Evolutionary conservation across 768 basidiomycete genomes (phyloP), one percentile per base, ranked within the genome.

Genomic region (Calocybe cyanea): DNA sequence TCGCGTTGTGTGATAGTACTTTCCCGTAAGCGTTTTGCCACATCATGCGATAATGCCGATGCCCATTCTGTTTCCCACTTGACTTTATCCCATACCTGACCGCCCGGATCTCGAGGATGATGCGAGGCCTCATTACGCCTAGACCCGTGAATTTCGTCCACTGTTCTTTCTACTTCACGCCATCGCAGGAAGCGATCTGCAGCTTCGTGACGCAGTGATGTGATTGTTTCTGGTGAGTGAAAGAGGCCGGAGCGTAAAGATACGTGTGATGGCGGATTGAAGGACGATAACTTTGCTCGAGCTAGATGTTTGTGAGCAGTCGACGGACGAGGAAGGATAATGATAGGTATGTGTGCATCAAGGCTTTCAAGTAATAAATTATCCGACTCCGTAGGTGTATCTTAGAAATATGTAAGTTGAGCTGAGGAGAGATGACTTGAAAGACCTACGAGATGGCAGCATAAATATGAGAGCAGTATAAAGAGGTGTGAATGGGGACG

Each of bases 1-100:
- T 46, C 49, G 34, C 53, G 48, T 31, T 54, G 45, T 2, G 61
- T 63, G 21, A 64, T 42, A 0, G 61, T 63, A 6, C 66, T 66
- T 36, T 77, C 69, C 23, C 77, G 70, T 40, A 76, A 49, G 13
- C 77, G 65, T 33, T 61, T 62, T 10, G 81, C 78, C 25, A 84
- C 82, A 41, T 85, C 81, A 30, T 70, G 67, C 15, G 83, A 85
- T n/a, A 86, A 66, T 25, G 63, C 66, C 13, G 62, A 63, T 54
- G 78, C 77, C 81, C 81, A 85, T 53, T 83, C 77, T 2, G 76
- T 68, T 57, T 85, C 84, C 83, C 83, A 86, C 39, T 65, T 71
- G 13, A 72, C 72, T 63, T 83, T 82, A 57, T 75, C 73, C 84
- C 83, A 85, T 2, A 54, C 59, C 34, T 54, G 45, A 7, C 46